These are phyloP conservation scores for Cicer chorassanicum DNA, from an alignment of 306 rosid genomes.

Conservation along the genomic window DNA sequence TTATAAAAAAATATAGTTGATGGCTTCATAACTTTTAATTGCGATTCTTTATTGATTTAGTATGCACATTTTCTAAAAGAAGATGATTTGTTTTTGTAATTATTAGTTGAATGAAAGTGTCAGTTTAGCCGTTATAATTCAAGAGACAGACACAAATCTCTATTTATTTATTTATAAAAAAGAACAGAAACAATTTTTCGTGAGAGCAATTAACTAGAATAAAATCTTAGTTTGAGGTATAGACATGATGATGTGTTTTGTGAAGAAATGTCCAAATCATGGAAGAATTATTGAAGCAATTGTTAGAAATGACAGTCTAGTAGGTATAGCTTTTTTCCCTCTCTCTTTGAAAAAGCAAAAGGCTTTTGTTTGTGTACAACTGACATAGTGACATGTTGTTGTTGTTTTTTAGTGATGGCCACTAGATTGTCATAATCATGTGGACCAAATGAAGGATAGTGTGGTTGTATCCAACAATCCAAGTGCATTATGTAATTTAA, in stretches of 20 bases:
- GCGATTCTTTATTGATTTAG: neutral
- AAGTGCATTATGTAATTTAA: conserved; percentile 31
- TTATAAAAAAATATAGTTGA: neutral
- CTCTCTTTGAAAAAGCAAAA: conserved; percentile 39
- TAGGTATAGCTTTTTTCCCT: conserved; percentile 1
- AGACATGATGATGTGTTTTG: neutral
- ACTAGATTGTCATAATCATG: conserved; percentile 48
- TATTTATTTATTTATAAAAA: neutral
- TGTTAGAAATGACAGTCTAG: conserved; percentile 23
- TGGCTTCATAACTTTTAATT: neutral
- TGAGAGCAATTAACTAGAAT: neutral
- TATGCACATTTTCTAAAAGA: neutral
- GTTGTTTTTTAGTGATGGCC: conserved; percentile 47
- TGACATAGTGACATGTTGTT: conserved; percentile 36
- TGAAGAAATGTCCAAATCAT: conserved; percentile 32
- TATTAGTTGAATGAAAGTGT: neutral
- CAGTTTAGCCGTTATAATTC: too few species aligned
- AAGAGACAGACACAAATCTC: too few species aligned
- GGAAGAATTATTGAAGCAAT: conserved; percentile 35
- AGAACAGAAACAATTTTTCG: neutral
- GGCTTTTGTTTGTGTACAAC: conserved; percentile 11
- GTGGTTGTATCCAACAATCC: neutral
- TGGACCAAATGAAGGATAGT: conserved; percentile 48
- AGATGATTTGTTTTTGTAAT: neutral
- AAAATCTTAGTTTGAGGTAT: neutral